Percentiles rank a stretch among this genome's conserved stretches.
These are phyloP conservation scores for Salvia splendens DNA, from an alignment of 257 asterid genomes.

Conservation along the genomic window DNA sequence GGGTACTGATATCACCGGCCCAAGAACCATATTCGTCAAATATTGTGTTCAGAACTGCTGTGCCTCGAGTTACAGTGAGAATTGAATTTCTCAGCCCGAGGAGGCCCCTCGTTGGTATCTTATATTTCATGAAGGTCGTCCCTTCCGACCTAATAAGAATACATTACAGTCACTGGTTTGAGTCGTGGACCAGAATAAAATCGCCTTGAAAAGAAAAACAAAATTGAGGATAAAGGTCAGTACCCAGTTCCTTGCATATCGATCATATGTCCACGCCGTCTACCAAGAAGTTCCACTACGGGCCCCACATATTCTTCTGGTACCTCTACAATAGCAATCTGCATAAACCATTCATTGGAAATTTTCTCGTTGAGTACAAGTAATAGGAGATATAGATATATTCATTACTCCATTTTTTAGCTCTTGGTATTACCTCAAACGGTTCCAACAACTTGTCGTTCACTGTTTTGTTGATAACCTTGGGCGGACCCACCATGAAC, in stretches of 20 bases:
- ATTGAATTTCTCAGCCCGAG: constrained; percentile 89
- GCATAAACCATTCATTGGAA: constrained; percentile 33
- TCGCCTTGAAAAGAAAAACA: neutral
- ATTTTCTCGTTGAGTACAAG: constrained; percentile 1
- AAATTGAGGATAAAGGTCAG: constrained; percentile 3
- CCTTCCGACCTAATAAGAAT: constrained; percentile 65
- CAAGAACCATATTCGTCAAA: constrained; percentile 89
- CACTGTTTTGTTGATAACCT: constrained; percentile 81
- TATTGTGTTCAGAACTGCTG: constrained; percentile 88
- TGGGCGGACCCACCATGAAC: constrained; percentile 99
- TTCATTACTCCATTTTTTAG: neutral
- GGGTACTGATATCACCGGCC: constrained; percentile 97
- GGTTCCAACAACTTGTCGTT: constrained; percentile 87
- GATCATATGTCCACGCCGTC: constrained; percentile 94
- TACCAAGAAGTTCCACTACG: constrained; percentile 94
- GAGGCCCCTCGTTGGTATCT: constrained; percentile 95
- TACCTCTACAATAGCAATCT: constrained; percentile 94
- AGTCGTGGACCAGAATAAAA: constrained; percentile 22
- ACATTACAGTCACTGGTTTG: constrained; percentile 13
- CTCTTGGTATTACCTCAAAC: constrained; percentile 62
- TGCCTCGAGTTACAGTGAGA: constrained; percentile 93
- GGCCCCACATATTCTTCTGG: constrained; percentile 92
- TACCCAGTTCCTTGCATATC: constrained; percentile 97
- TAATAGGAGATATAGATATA: neutral
- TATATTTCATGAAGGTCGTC: constrained; percentile 74